Conservation (phyloP, 345 rosid species). For the Trapa incisa region DNA sequence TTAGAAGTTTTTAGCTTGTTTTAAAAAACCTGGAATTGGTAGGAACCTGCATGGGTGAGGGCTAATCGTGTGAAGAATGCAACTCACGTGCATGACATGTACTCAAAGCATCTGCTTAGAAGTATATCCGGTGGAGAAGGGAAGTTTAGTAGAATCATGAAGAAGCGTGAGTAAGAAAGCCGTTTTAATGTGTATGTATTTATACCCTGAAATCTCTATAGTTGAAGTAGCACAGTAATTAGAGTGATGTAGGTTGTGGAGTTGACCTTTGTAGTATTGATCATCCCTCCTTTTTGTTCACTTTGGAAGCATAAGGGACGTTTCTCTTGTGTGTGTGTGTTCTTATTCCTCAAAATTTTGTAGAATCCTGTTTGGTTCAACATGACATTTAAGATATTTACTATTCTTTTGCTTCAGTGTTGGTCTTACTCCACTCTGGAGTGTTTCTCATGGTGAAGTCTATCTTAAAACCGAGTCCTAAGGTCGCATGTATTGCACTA, state of each 20-base stretch:
- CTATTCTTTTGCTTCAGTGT: not conserved
- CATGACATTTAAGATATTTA: not conserved
- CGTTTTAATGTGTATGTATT: not conserved
- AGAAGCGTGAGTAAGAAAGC: slow-evolving; percentile 14
- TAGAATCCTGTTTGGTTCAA: not conserved
- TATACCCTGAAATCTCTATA: not conserved
- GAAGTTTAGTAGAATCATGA: slow-evolving; percentile 7
- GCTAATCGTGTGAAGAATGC: slow-evolving; percentile 56
- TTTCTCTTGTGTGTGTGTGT: not conserved
- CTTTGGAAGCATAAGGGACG: not conserved
- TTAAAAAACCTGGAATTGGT: not conserved
- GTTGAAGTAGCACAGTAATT: not conserved
- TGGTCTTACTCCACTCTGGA: no score
- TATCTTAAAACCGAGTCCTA: no score
- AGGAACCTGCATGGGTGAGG: slow-evolving; percentile 96
- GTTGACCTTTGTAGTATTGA: not conserved
- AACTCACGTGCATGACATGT: slow-evolving; percentile 60
- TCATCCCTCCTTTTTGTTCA: not conserved
- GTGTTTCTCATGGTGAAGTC: no score
- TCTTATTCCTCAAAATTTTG: not conserved
- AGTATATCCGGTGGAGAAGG: slow-evolving; percentile 39
- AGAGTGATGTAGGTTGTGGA: not conserved
- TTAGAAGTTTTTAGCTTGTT: not conserved
- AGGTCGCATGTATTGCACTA: no score
- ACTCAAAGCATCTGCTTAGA: slow-evolving; percentile 60